These are phyloP conservation scores for Salix udensis DNA, from an alignment of 345 rosid species.

Conservation along the genomic window DNA sequence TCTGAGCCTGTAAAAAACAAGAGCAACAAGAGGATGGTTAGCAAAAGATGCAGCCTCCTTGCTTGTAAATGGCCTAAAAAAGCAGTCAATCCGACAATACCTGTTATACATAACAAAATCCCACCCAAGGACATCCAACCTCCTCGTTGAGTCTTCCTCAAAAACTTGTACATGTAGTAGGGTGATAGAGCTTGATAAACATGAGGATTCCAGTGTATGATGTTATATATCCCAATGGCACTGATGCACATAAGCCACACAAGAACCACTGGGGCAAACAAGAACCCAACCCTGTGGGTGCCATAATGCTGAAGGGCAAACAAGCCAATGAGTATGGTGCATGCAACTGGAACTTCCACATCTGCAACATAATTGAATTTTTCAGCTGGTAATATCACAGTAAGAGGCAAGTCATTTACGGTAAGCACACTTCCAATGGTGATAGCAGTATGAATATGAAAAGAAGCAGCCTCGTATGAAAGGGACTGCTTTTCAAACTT, in stretches of 20 bases:
- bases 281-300: conserved; percentile 80
- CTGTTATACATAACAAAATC: conserved; percentile 78
- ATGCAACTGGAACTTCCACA: conserved; percentile 71
- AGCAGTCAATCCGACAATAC: conserved; percentile 24
- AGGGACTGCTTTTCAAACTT: not conserved
- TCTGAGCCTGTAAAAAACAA: conserved; percentile 60
- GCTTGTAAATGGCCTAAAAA: conserved; percentile 3
- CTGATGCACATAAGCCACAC: conserved; percentile 80
- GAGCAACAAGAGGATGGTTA: not conserved
- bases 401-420: not conserved
- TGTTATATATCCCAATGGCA: conserved; percentile 69
- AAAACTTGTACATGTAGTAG: conserved; percentile 64
- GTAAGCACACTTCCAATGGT: not conserved
- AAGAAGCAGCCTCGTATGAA: not conserved
- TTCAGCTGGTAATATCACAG: conserved; percentile 14
- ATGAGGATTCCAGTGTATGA: conserved; percentile 76
- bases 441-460: not conserved
- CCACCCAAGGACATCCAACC: conserved; percentile 96
- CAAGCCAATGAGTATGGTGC: conserved; percentile 66
- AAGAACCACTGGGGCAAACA: conserved; percentile 81
- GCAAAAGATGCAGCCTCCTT: not conserved
- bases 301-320: conserved; percentile 94
- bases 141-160: conserved; percentile 67
- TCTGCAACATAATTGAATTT: conserved; percentile 45
- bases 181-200: conserved; percentile 88